Base-by-base conservation (phyloP, 2,329 filamentous ascomycete genomes). In the Dothideomycetidae sp. region DNA sequence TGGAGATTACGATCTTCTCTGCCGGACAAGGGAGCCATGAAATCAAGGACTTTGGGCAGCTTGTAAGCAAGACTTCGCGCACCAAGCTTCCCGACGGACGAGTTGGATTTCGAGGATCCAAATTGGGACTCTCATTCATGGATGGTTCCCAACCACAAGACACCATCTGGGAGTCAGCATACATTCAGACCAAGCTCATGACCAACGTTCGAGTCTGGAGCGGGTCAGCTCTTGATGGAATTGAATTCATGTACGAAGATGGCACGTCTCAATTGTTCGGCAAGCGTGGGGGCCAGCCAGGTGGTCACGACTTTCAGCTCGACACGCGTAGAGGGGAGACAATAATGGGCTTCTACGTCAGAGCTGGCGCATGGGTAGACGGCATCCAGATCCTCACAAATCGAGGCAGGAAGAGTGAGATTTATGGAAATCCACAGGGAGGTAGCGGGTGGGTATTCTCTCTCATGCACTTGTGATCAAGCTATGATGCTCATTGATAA, bases 161-260 rank as follows among this genome's bases (percentile, higher is more conserved):
- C 49, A 54, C 90, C 23, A 65, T 94, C 28, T 75, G 92, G 44
- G 71, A 78, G 29, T 81, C 77, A 51, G 71, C 76, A 10, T 60
- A 71, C 32, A 68, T 72, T 28, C 71, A 75, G 44, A 80, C 74
- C 19, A 79, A 85, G 44, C 68, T 93, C 18, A 64, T 96, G 44
- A 78, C 75, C 1, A 73, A 73, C 4, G 70, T 94, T 40, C 71
- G 75, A 42, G 67, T 93, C 10, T 92, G 85, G 52, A 78, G 84
- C 49, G 84, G 81, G 2, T 64, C 67, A 41, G 78, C 78, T 3
- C 53, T 96, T 10, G 80, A 93, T 54, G 90, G 90, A 0, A 58
- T 98, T 13, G 88, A 96, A 55, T 96, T 98, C 57, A 68, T 81
- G 42, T 96, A 93, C 53, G 88, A 96, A 51, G 85, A 96, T 55